Evolutionary conservation across 768 basidiomycete genomes (phyloP).

Genomic region (Leccinum barrowsii): DNA sequence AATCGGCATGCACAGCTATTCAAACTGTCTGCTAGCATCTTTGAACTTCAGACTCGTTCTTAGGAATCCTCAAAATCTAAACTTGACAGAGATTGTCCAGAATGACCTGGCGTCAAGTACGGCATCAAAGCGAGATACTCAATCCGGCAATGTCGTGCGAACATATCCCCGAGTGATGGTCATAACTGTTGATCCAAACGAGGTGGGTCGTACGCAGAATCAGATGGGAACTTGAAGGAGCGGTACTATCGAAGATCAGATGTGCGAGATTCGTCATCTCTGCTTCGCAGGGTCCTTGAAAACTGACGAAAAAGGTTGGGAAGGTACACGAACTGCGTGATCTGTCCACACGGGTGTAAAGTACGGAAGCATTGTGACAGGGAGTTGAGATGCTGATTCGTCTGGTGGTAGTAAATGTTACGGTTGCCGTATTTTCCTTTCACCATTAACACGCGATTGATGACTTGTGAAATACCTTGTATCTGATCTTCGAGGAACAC

Average conservation of each 20-base stretch:
- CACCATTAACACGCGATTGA: no score
- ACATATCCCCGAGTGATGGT: background rate
- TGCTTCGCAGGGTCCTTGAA: no score
- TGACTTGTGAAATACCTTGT: background rate
- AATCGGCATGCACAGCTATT: conserved; percentile 5
- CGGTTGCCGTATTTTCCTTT: no score
- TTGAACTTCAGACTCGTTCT: conserved; percentile 8
- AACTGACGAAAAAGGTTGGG: background rate
- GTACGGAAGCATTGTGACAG: background rate
- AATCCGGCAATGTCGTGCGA: background rate
- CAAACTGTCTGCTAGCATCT: conserved; percentile 5
- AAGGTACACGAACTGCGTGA: background rate
- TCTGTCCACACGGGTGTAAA: background rate
- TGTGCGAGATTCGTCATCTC: background rate
- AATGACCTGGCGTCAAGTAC: background rate
- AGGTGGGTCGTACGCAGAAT: background rate
- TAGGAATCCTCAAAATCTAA: background rate
- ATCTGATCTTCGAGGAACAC: no score
- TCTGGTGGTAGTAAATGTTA: no score
- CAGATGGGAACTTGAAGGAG: background rate
- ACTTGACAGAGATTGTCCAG: background rate
- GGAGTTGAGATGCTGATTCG: background rate
- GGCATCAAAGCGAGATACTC: background rate
- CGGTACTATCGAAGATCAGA: no score
- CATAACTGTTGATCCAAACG: background rate